Base-by-base conservation (phyloP, 768 basidiomycete species). In the Auriscalpium orientale region DNA sequence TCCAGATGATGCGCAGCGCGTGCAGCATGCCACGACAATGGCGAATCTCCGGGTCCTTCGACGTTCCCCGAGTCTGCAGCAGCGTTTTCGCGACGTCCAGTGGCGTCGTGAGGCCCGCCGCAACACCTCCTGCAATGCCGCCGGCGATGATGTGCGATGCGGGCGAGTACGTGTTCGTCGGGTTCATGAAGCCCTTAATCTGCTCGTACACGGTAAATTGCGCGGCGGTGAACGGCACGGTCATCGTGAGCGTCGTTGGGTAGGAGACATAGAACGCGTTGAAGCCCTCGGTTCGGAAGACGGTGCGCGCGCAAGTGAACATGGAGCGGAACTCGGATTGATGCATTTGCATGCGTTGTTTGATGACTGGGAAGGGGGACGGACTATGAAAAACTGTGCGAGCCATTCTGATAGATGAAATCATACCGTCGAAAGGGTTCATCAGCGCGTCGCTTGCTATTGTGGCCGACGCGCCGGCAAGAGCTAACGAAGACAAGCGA, bases 261-360 rank as follows among this genome's bases (percentile, higher is more conserved):
- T 99, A 99, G 5, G 97, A 99, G 56, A 99, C 84, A 72, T 98
- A 99, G 78, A 99, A 98, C 9, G 97, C 97, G 38, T 73, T 64
- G 47, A 97, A 68, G 40, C 97, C 97, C 72, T 99, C 97, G 37
- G 74, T 83, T 46, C 72, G 79, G 72, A 92, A 93, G 51, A 99
- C 89, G 12, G 85, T 84, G 21, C 80, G 79, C 55, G 94, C 91
- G 63, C 93, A 94, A n/a, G 83, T 80, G 61, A 86, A 73, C 45
- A 95, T 91, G 38, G 90, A 91, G 46, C 87, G 87, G 71, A 92
- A 94, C 69, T 88, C 78, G 4, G 97, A 98, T 67, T 89, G 84
- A 74, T 95, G 94, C 55, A 98, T 78, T 72, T 99, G 97, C 97
- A 99, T 98, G 51, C 97, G 85, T 76, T 99, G 97, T 74, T 99